Evolutionary conservation across 345 rosid species (phyloP).

Genomic region (Murraya paniculata): DNA sequence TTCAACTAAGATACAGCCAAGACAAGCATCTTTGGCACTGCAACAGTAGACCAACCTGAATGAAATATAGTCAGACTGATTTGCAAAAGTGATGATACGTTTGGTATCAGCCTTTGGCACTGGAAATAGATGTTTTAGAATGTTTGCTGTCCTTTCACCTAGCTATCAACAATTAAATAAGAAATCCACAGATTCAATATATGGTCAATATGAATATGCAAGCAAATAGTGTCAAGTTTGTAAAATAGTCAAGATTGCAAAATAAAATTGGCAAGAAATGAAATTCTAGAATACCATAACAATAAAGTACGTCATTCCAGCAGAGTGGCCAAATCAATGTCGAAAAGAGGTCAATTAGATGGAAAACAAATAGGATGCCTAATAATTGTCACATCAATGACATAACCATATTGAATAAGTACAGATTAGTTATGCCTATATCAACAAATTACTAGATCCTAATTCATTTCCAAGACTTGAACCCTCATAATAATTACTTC

Average conservation of each 20-base stretch:
- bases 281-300: background rate
- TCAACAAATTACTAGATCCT: background rate
- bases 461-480: background rate
- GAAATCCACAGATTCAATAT: background rate
- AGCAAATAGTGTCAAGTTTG: background rate
- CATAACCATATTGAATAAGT: background rate
- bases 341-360: background rate
- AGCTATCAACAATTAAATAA: slow-evolving; percentile 37
- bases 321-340: background rate
- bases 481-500: background rate
- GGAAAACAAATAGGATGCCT: background rate
- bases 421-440: background rate
- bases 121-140: slow-evolving; percentile 90
- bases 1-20: background rate
- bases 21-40: background rate
- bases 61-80: slow-evolving; percentile 72
- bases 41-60: slow-evolving; percentile 63
- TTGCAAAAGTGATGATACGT: slow-evolving; percentile 81
- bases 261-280: background rate
- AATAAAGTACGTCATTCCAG: background rate
- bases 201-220: background rate
- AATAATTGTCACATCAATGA: background rate
- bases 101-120: slow-evolving; percentile 75
- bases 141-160: slow-evolving; percentile 72
- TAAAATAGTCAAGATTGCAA: background rate